A percentile compares a stretch with the other conserved stretches of the same genome.
These are phyloP conservation scores for Candida nanaspora DNA, from an alignment of 805 yeast species.

Conservation along the genomic window DNA sequence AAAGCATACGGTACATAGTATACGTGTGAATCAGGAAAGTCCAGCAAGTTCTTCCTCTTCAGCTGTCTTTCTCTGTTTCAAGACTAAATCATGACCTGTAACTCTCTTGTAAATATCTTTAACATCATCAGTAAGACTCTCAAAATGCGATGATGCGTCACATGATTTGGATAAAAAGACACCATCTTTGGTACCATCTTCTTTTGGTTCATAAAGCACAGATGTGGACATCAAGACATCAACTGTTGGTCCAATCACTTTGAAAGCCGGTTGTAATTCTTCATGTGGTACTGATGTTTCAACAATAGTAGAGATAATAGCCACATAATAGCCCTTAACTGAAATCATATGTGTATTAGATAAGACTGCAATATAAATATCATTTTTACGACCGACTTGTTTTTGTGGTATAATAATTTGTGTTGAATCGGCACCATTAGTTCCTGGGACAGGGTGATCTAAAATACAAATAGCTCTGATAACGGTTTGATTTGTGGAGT, in stretches of 20 bases:
- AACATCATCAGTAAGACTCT: slow-evolving; percentile 92
- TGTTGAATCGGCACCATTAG: slow-evolving; percentile 76
- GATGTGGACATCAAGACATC: slow-evolving; percentile 94
- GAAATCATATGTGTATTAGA: slow-evolving; percentile 87
- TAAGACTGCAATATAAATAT: slow-evolving; percentile 87
- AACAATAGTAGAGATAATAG: slow-evolving; percentile 88
- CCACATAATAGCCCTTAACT: slow-evolving; percentile 82
- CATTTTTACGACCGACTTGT: slow-evolving; percentile 88
- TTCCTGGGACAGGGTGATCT: slow-evolving; percentile 82
- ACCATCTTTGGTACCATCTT: slow-evolving; percentile 74
- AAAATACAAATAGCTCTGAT: slow-evolving; percentile 84
- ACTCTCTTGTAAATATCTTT: slow-evolving; percentile 89
- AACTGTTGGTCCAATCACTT: slow-evolving; percentile 68
- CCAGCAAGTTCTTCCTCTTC: slow-evolving; percentile 51
- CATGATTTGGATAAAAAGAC: slow-evolving; percentile 83
- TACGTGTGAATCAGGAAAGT: too few species aligned
- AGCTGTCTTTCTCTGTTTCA: slow-evolving; percentile 64
- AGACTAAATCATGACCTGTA: slow-evolving; percentile 84
- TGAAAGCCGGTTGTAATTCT: slow-evolving; percentile 91
- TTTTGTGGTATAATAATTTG: slow-evolving; percentile 96
- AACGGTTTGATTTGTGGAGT: slow-evolving; percentile 64
- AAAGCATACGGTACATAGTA: too few species aligned
- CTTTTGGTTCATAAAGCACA: slow-evolving; percentile 79
- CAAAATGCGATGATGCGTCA: slow-evolving; percentile 94
- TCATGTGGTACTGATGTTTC: slow-evolving; percentile 91